phyloP scores from a whole-genome alignment of 2,329 filamentous ascomycete genomes.

The Aspergillus viridinutans region DNA sequence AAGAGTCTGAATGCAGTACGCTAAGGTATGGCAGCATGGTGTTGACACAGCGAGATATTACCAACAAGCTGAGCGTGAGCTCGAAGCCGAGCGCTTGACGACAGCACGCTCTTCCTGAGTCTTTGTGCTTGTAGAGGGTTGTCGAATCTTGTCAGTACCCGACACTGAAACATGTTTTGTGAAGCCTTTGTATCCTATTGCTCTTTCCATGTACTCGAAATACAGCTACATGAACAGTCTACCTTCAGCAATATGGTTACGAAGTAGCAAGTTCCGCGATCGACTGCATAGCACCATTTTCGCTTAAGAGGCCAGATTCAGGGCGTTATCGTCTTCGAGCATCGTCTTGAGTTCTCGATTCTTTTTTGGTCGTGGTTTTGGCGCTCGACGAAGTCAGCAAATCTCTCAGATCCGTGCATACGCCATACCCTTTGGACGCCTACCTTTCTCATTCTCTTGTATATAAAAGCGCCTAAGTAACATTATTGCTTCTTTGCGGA shows the following conservation, averaged over 20 bases:
- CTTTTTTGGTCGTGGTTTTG: conserved; percentile 62
- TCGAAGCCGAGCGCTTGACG: conserved; percentile 68
- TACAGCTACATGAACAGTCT: neutral
- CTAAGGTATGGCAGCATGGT: conserved; percentile 62
- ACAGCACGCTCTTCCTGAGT: conserved; percentile 24
- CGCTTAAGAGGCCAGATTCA: neutral
- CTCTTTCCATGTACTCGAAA: conserved; percentile 1
- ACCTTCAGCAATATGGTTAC: neutral
- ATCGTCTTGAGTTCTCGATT: conserved; percentile 60
- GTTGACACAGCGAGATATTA: conserved; percentile 99
- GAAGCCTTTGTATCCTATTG: conserved; percentile 23
- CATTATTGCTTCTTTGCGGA: conserved; percentile 88
- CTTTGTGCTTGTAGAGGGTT: conserved; percentile 5
- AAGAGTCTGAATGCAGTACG: conserved; percentile 2
- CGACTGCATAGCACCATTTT: neutral
- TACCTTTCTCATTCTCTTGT: conserved; percentile 92
- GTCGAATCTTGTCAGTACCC: conserved; percentile 10
- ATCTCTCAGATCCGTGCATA: neutral
- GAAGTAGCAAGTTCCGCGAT: neutral
- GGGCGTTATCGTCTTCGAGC: conserved; percentile 35
- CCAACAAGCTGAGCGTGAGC: conserved; percentile 85
- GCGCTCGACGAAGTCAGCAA: conserved; percentile 41
- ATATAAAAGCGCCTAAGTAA: conserved; percentile 92
- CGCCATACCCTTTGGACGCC: conserved; percentile 15
- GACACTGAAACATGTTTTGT: conserved; percentile 1